A percentile compares a stretch with the other conserved stretches of the same genome.
phyloP scores from a whole-genome alignment of 805 yeast genomes.

The Dipodascus albidus region DNA sequence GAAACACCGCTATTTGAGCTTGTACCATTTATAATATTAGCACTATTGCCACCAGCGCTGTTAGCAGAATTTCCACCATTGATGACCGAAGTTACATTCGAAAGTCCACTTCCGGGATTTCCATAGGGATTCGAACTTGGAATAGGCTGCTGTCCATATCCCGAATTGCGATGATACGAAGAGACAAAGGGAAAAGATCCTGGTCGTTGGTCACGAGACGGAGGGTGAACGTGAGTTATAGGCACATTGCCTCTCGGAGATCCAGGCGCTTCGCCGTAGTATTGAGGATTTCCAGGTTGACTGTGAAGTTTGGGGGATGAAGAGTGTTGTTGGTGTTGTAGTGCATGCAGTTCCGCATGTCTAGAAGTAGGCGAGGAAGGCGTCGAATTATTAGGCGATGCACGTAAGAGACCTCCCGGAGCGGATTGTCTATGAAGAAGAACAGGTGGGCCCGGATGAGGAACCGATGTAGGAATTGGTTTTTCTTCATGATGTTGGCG shows the following conservation, averaged over 20 bases:
- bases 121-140: conserved; percentile 1
- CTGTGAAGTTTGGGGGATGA: background rate
- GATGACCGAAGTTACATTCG: background rate
- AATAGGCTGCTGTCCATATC: background rate
- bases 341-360: background rate
- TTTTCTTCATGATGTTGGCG: background rate
- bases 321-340: background rate
- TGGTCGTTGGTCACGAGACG: conserved; percentile 4
- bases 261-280: background rate
- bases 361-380: background rate
- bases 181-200: conserved; percentile 1
- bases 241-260: background rate
- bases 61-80: too few relatives aligned
- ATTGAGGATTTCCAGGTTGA: background rate
- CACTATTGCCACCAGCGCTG: background rate
- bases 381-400: background rate
- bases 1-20: background rate
- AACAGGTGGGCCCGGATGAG: background rate
- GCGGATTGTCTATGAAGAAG: conserved; percentile 1
- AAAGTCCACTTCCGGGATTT: background rate
- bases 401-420: background rate
- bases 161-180: background rate
- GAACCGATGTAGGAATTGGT: background rate
- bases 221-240: background rate
- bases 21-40: background rate